A percentile compares a stretch with the other conserved stretches of the same genome.
These are phyloP conservation scores for Monosiga brevicollis DNA, from an alignment of 78 protist species.

Conservation along the genomic window DNA sequence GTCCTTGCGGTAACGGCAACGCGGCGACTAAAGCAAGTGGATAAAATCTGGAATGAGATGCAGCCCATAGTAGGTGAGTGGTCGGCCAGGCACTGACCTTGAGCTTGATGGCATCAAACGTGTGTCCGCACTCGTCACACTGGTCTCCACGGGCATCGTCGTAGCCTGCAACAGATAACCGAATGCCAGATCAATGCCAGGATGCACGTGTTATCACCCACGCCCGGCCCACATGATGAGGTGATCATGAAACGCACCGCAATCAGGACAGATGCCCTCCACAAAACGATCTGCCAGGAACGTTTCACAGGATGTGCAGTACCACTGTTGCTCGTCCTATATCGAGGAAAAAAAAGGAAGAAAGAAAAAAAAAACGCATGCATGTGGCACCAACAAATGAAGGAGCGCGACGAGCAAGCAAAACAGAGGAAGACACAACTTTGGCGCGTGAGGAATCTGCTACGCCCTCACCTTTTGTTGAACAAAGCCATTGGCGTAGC, in stretches of 20 bases:
- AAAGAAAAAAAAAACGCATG: background rate
- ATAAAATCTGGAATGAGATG: too few relatives aligned
- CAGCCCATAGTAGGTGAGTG: too few relatives aligned
- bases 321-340: background rate
- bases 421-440: background rate
- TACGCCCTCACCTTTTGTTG: constrained; percentile 3
- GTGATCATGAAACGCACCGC: constrained; percentile 14
- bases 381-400: background rate
- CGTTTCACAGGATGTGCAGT: constrained; percentile 12
- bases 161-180: background rate
- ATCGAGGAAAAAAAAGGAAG: background rate
- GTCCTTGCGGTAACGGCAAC: background rate
- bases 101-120: constrained; percentile 58
- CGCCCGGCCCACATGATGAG: too few relatives aligned
- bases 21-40: background rate
- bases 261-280: constrained; percentile 75
- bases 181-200: background rate
- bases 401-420: background rate
- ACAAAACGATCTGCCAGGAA: constrained; percentile 80
- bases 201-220: background rate
- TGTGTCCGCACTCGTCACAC: constrained; percentile 71
- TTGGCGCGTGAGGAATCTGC: background rate
- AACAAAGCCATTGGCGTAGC: constrained; percentile 28
- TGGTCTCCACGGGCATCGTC: constrained; percentile 86
- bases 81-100: too few relatives aligned